Evolutionary conservation across 1,139 yeast species (phyloP), one percentile per base, ranked within the genome.

Genomic region (Neolecta irregularis): DNA sequence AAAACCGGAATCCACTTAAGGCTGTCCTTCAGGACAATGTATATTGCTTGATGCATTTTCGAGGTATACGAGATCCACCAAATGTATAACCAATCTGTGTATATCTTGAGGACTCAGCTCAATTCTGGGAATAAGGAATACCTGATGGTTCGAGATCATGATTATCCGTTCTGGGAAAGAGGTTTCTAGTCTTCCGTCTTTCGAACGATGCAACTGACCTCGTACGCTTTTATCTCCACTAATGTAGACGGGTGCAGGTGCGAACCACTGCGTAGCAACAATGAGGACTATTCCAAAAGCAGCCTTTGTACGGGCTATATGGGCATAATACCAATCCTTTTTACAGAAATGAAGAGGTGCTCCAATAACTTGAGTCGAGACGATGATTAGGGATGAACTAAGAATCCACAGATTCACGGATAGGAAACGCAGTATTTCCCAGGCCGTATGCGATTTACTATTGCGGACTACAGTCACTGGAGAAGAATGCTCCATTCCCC

Each of bases 31-130:
- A 88, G 64, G 45, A 85, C 72, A 46, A 78, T 79, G 39, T 72
- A 70, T 12, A 75, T 61, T 41, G 72, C 68, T 9, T 79, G 78
- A 6, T 72, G 69, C 36, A 75, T 56, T 21, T 65, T 56, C 5
- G 81, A 69, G 2, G 85, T 65, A 52, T 80, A 78, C 1, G 81
- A 62, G 21, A 80, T 48, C 71, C 81, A 88, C 99, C 99, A 88
- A 38, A 83, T 51, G 49, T 71, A 83, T 13, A 80, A 65, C 99
- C 99, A 88, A 55, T 88, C 99, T 3, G 92, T 74, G 52, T 88
- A 85, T 16, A 85, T 74, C 29, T 31, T 21, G 3, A 29, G 13
- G 6, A 11, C 24, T 7, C 13, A 19, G 11, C 11, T 23, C 6
- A 31, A 31, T 6, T 13, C 20, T 4, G 9, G 8, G 18, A 3